Base-by-base conservation (phyloP, 805 yeast species). In the Candida patagonica region DNA sequence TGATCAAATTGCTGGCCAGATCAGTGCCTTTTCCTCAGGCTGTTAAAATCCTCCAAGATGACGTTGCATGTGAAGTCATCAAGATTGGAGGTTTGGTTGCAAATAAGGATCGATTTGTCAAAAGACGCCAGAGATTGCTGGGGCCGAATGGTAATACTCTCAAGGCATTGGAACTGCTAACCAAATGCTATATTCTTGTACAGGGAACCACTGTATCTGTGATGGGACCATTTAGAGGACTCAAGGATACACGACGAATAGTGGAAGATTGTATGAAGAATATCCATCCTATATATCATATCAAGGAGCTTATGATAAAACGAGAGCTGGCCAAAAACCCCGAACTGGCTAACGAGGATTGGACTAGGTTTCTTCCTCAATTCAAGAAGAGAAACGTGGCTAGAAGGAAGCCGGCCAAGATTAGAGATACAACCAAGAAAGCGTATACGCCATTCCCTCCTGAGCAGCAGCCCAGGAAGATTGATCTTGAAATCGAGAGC, bases 381-480 rank as follows among this genome's bases (percentile, higher is more conserved):
- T 92, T 92, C 70, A 92, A 86, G 75, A 92, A 89, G 73, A 80
- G 88, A 62, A 87, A 87, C 56, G 95, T 89, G 49, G 94, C 94
- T 26, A 79, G 98, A 57, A 83, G 83, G 80, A 80, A 80, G 71
- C 83, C 92, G 45, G 76, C 73, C 63, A 76, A 74, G 60, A 66
- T 73, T 55, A 74, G 74, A 69, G 73, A 62, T 46, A 71, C 71
- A 68, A 87, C 80, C 63, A 71, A 72, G 71, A 88, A 80, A 64
- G 79, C 76, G 3, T 89, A 89, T 74, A 92, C 98, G 25, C 97
- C 98, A 58, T 92, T 92, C 87, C 98, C 98, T 67, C 97, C 98
- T 53, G 83, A 85, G 38, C 98, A 85, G 65, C 75, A 77, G 50
- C 98, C 97, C 57, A 81, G 97, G 70, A 88, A 92, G 83, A 71